Base-by-base conservation (phyloP, 345 rosid species). In the Zanthoxylum bungeanum region DNA sequence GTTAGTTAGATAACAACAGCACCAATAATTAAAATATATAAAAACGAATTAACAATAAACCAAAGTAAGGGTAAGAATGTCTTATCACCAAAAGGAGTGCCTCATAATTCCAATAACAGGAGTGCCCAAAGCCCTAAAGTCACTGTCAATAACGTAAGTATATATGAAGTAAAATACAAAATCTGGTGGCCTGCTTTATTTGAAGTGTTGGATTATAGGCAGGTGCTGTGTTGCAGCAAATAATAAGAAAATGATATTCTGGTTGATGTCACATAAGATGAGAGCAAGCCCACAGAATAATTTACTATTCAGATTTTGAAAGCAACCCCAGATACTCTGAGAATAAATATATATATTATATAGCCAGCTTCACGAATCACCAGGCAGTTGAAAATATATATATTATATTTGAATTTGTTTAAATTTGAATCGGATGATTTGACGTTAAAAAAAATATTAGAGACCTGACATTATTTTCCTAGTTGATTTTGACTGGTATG, bases 251-350 rank as follows among this genome's bases (percentile, higher is more conserved):
- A 67, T 21, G 27, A 66, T 57, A 58, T 64, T 39, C 17, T 27
- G 51, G 58, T 61, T 66, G 72, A 60, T 57, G 69, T 28, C 70
- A 71, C 9, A 52, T 60, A 73, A 34, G 78, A 61, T 61, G 57
- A 49, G 65, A 52, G 74, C 34, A 63, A n/a, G 56, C 63, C 74
- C 71, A 33, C 68, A 72, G 37, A 75, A 75, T 72, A 75, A n/a
- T n/a, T 68, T 71, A 34, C 76, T 12, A 3, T 62, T 0, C 7
- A 71, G 75, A 72, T 70, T 65, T 66, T 75, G 79, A 79, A 71
- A 72, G 74, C 70, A 72, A 67, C 76, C 59, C 67, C 30, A 5
- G 62, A 33, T 33, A 57, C 22, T 34, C 6, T 9, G 47, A 53
- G 58, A 53, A 6, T 22, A n/a, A n/a, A n/a, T n/a, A n/a, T n/a